These are phyloP conservation scores for Acacia melanoxylon DNA, from an alignment of 306 rosid genomes.

Conservation along the genomic window DNA sequence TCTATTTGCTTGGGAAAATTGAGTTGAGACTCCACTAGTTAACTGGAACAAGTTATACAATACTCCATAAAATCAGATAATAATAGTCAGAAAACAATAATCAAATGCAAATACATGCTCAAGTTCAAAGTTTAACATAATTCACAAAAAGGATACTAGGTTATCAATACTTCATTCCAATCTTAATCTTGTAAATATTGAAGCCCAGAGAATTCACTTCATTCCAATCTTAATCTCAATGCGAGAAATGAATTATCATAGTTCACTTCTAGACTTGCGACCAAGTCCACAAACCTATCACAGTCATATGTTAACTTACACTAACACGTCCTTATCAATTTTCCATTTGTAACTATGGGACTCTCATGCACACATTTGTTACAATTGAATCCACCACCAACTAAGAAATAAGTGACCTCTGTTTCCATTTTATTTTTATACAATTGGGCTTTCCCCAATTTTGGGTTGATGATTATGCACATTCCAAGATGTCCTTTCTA, in stretches of 20 bases:
- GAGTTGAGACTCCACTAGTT: too few species aligned
- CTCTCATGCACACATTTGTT: background rate
- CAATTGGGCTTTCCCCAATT: too few species aligned
- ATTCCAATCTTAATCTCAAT: background rate
- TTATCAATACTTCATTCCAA: background rate
- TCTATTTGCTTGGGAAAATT: too few species aligned
- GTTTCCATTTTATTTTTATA: too few species aligned
- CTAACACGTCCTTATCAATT: background rate
- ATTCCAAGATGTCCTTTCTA: too few species aligned
- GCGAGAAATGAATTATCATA: background rate
- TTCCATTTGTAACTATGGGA: background rate
- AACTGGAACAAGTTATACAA: constrained; percentile 23
- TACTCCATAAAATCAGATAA: constrained; percentile 26
- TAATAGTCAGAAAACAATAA: constrained; percentile 7
- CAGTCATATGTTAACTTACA: background rate
- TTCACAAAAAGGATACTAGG: background rate
- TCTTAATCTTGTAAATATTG: background rate
- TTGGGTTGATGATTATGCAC: too few species aligned
- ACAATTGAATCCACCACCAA: background rate
- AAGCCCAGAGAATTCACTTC: background rate
- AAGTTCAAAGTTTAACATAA: constrained; percentile 14
- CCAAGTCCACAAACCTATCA: background rate
- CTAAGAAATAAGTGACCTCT: background rate
- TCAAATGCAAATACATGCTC: constrained; percentile 11
- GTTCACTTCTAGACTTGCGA: background rate